Percentiles rank a stretch among this genome's conserved stretches.
phyloP scores from a whole-genome alignment of 2,329 filamentous ascomycete genomes.

The Botryosphaeria dothidea region DNA sequence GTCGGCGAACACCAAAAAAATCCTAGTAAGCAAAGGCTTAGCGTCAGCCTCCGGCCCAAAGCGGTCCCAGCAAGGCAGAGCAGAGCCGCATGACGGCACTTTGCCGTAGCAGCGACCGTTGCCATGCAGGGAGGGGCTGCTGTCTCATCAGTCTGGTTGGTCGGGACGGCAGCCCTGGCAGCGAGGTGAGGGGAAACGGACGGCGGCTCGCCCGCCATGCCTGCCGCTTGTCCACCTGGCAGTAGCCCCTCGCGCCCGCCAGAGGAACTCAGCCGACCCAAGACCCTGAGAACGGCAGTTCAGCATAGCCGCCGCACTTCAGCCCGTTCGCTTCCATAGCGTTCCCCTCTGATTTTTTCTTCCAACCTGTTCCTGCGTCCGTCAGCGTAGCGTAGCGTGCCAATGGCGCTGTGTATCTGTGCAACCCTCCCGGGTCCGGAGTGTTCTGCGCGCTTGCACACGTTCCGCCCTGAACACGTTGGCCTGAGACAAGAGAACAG shows the following conservation, averaged over 20 bases:
- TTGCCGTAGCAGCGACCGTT: not conserved
- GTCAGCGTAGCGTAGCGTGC: not conserved
- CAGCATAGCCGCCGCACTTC: not conserved
- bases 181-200: not conserved
- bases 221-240: not conserved
- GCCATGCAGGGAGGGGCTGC: not conserved
- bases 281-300: not conserved
- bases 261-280: not conserved
- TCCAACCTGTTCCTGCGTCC: not conserved
- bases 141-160: not conserved
- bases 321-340: not conserved
- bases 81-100: slow-evolving; percentile 10
- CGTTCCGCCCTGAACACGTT: not conserved
- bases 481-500: not conserved
- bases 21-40: not conserved
- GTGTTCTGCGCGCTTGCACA: not conserved
- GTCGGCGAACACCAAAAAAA: not conserved
- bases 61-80: not conserved
- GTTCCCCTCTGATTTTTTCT: not conserved
- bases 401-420: not conserved
- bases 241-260: not conserved
- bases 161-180: not conserved
- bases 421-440: not conserved
- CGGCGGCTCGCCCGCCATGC: not conserved
- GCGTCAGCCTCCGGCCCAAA: not conserved